phyloP scores from a whole-genome alignment of 208 protist species.

The Leishmania gerbilli region DNA sequence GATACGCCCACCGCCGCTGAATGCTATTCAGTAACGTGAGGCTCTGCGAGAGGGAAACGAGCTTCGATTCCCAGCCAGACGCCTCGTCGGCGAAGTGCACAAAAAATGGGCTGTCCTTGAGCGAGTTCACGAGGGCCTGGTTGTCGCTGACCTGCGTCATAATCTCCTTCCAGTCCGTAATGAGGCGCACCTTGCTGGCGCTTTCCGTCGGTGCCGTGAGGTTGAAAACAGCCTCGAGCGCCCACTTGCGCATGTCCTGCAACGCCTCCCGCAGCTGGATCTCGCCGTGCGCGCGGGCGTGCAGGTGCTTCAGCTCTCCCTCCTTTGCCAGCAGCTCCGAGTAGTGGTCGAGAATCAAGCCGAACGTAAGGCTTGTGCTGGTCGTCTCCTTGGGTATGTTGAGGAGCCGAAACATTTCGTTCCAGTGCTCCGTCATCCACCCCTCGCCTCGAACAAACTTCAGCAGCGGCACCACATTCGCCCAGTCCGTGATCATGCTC shows the following conservation, averaged over 20 bases:
- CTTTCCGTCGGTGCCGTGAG: constrained; percentile 69
- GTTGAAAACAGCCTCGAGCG: constrained; percentile 86
- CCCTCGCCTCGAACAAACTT: constrained; percentile 95
- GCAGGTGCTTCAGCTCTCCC: constrained; percentile 91
- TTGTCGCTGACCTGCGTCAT: constrained; percentile 96
- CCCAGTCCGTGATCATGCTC: constrained; percentile 71
- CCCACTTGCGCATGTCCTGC: constrained; percentile 95
- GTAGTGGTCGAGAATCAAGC: constrained; percentile 86
- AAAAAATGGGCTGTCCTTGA: constrained; percentile 97
- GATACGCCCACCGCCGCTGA: constrained; percentile 98
- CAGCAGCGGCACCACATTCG: constrained; percentile 72
- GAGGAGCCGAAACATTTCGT: constrained; percentile 92
- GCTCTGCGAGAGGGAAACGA: constrained; percentile 81
- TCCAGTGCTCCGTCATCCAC: constrained; percentile 97
- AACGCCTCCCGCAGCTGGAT: constrained; percentile 95
- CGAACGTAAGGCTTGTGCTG: constrained; percentile 88
- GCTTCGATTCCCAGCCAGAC: constrained; percentile 89
- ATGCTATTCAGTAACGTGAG: constrained; percentile 93
- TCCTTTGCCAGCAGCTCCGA: constrained; percentile 80
- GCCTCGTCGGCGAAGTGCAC: constrained; percentile 93
- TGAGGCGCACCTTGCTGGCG: constrained; percentile 83
- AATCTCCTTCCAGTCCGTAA: constrained; percentile 98
- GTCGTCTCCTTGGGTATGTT: constrained; percentile 72
- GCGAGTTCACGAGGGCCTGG: constrained; percentile 93
- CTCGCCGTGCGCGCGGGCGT: constrained; percentile 93